Base-by-base conservation (phyloP, 192 early-diverging fungal species). In the Podila verticillata region DNA sequence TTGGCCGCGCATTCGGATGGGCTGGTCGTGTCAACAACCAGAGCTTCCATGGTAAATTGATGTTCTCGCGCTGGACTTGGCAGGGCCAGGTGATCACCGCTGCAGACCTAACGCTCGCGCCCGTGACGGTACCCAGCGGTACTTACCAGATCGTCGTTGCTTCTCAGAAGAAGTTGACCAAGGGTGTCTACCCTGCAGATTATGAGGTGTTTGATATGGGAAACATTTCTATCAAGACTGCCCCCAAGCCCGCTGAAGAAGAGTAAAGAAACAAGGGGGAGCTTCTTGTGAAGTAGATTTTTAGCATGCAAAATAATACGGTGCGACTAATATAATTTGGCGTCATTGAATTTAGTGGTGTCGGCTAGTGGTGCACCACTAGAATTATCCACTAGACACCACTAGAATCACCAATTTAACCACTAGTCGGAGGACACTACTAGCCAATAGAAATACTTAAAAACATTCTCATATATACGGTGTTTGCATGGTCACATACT, bases 41-140 rank as follows among this genome's bases (percentile, higher is more conserved):
- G 49, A 57, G 54, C n/a, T 57, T 66, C 49, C 48, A 66, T 19
- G 51, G 65, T 17, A 66, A 57, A 22, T 17, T 66, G 48, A 57
- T 66, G 48, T 66, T 57, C 65, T 54, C 30, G 32, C 49, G 48
- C 31, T 66, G 65, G 65, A 66, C 59, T 49, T 69, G 67, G 67
- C 32, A 34, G 17, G 67, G 67, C 30, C 26, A 61, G 31, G 67
- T 69, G n/a, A 47, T 69, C 28, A 24, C 67, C 19, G 26, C 22
- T 10, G 36, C 39, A 35, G 44, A 60, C n/a, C 57, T 39, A 17
- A 61, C 28, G 29, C 26, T 51, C 36, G 30, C 22, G 57, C 67
- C 58, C 10, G 30, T 47, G 47, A 35, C 35, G 7, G 17, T 69
- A 58, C 48, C 66, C 26, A 36, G 31, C 15, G 66, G 56, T 28